Percentiles rank a stretch among this genome's conserved stretches.
Evolutionary conservation across 2,329 filamentous ascomycete species (phyloP).

Genomic region (Reticulascus tulasneorum): DNA sequence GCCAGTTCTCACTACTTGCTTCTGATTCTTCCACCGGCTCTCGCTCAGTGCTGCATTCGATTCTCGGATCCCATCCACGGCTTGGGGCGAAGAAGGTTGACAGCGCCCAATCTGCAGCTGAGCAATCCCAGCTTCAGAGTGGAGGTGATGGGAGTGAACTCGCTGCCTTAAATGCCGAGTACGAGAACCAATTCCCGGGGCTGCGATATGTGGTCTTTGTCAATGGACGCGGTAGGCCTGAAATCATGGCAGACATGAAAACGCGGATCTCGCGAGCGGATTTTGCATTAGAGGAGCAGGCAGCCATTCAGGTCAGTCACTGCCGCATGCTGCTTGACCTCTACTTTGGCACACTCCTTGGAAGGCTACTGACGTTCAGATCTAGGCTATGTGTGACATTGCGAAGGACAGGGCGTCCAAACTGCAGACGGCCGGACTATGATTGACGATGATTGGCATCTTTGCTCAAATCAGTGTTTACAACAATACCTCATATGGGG

Average conservation of each 20-base stretch:
- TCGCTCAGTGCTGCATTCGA: constrained; percentile 59
- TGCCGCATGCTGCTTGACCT: background rate
- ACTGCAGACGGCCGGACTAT: too few relatives aligned
- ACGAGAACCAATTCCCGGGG: constrained; percentile 77
- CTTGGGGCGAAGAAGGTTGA: constrained; percentile 78
- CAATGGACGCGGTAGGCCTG: constrained; percentile 68
- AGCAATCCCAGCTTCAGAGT: constrained; percentile 71
- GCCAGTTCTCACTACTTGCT: constrained; percentile 58
- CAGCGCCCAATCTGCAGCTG: constrained; percentile 74
- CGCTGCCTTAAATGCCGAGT: constrained; percentile 65
- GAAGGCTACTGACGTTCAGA: too few relatives aligned
- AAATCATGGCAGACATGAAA: constrained; percentile 81
- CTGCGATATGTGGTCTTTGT: constrained; percentile 90
- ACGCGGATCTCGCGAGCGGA: constrained; percentile 66
- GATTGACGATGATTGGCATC: too few relatives aligned
- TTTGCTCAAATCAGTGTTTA: too few relatives aligned
- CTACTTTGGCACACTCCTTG: background rate
- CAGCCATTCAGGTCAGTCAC: constrained; percentile 65
- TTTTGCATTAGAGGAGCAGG: constrained; percentile 62
- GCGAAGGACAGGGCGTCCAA: constrained; percentile 74
- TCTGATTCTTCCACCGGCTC: constrained; percentile 45
- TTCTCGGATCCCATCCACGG: constrained; percentile 78
- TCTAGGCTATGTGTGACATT: constrained; percentile 89
- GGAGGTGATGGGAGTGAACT: constrained; percentile 57
- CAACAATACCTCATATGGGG: too few relatives aligned